Conservation (phyloP, 768 basidiomycete species). For the Chalciporus chontae region DNA sequence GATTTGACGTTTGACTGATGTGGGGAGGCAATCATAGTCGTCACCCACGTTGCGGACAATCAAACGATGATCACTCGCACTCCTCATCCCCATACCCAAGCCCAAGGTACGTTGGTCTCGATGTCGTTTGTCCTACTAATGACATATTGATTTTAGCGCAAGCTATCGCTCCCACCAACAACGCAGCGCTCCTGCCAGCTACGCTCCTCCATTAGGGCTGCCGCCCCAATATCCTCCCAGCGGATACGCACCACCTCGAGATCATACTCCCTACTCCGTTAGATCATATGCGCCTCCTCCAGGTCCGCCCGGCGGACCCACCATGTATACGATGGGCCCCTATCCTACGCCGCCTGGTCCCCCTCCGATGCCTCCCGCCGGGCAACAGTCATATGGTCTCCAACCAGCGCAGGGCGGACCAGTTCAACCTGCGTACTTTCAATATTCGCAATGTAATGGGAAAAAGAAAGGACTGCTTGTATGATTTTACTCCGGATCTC, state of each 20-base stretch:
- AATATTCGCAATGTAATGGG: slow-evolving; percentile 87
- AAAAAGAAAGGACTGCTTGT: slow-evolving; percentile 87
- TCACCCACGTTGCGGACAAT: too few relatives aligned
- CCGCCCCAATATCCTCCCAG: slow-evolving; percentile 8
- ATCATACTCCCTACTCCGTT: slow-evolving; percentile 5
- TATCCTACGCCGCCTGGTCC: slow-evolving; percentile 25
- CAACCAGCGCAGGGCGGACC: slow-evolving; percentile 47
- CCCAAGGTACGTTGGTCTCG: too few relatives aligned
- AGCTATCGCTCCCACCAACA: slow-evolving; percentile 32
- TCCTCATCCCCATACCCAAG: slow-evolving; percentile 8
- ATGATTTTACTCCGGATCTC: slow-evolving; percentile 27
- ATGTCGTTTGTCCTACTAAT: too few relatives aligned
- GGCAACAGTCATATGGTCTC: slow-evolving; percentile 62
- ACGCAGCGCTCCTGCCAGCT: slow-evolving; percentile 28
- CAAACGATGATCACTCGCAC: slow-evolving; percentile 21
- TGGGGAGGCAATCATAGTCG: neutral
- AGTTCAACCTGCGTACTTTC: slow-evolving; percentile 63
- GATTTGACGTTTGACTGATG: neutral
- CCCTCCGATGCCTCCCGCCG: slow-evolving; percentile 51
- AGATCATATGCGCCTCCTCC: slow-evolving; percentile 12
- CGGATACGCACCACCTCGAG: slow-evolving; percentile 22
- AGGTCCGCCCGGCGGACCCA: too few relatives aligned
- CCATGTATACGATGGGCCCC: too few relatives aligned
- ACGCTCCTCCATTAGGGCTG: slow-evolving; percentile 7
- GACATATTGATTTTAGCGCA: too few relatives aligned